Conservation (phyloP, 176 grass and related monocot genomes). For the sorghum (Sorghum bicolor) region DNA sequence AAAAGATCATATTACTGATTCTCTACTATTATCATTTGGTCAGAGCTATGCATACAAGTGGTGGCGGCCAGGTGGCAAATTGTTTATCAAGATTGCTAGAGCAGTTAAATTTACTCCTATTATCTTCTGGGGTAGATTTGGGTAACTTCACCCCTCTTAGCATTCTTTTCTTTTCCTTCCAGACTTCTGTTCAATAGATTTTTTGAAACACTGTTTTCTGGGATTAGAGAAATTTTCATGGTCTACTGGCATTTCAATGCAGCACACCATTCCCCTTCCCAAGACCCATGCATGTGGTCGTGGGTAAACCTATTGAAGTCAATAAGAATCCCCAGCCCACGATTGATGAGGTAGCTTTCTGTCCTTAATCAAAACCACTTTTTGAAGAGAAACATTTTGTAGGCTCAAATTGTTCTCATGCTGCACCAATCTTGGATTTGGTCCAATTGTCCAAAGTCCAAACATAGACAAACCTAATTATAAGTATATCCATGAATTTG, state of each 20-base stretch:
- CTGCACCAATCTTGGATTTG: not conserved
- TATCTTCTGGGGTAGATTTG: slow-evolving; percentile 92
- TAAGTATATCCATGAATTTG: not conserved
- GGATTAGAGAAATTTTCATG: not conserved
- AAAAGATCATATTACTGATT: not conserved
- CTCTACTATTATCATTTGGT: not conserved
- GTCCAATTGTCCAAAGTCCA: too few relatives aligned
- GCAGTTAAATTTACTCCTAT: slow-evolving; percentile 88
- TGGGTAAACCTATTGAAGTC: slow-evolving; percentile 72
- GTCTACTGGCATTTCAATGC: slow-evolving; percentile 20
- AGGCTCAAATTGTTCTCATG: not conserved
- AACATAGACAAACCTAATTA: not conserved
- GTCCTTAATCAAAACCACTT: not conserved
- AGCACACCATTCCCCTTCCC: slow-evolving; percentile 84
- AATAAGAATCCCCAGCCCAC: slow-evolving; percentile 66
- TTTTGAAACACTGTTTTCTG: not conserved
- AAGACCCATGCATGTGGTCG: slow-evolving; percentile 77
- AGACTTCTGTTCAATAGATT: not conserved
- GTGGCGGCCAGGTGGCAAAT: slow-evolving; percentile 81
- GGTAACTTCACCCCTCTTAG: slow-evolving; percentile 37
- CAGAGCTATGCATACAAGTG: slow-evolving; percentile 56
- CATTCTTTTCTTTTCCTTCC: not conserved
- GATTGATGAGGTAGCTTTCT: slow-evolving; percentile 59
- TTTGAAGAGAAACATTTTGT: not conserved
- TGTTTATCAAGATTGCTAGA: slow-evolving; percentile 79